Percentiles rank a stretch among this genome's conserved stretches.
phyloP scores from a whole-genome alignment of 1,139 yeast species.

The Kodamaea arcana region DNA sequence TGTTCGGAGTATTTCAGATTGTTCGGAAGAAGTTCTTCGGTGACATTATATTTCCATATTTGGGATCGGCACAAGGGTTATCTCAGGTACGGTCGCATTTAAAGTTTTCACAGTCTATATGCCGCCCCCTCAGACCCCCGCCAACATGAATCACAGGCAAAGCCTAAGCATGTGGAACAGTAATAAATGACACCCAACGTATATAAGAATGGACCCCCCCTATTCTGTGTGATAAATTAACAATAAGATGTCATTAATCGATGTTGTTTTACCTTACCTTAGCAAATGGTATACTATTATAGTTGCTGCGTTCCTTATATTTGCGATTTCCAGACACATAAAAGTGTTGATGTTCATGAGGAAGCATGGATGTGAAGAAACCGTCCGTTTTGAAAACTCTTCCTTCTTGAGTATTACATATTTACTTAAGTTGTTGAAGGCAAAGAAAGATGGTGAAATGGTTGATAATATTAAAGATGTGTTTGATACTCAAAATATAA shows the following conservation, averaged over 20 bases:
- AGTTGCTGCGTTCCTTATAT: constrained; percentile 10
- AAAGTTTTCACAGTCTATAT: no score
- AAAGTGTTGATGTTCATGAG: constrained; percentile 11
- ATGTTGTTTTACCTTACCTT: constrained; percentile 9
- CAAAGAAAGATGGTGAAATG: constrained; percentile 11
- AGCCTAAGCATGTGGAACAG: no score
- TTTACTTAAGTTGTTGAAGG: constrained; percentile 8
- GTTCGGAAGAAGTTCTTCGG: no score
- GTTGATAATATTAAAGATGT: constrained; percentile 9
- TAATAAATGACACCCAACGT: no score
- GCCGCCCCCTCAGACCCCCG: no score
- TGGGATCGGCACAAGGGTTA: no score
- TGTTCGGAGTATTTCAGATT: no score
- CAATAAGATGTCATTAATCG: constrained; percentile 5
- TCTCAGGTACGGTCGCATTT: no score
- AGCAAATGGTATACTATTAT: constrained; percentile 15
- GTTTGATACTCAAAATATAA: constrained; percentile 2
- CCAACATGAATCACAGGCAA: no score
- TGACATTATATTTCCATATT: no score
- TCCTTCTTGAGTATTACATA: constrained; percentile 7
- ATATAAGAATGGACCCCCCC: not conserved
- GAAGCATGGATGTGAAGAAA: constrained; percentile 20
- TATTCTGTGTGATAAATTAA: not conserved
- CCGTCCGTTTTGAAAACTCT: constrained; percentile 10
- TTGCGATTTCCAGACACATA: constrained; percentile 9